Evolutionary conservation across 257 asterid species (phyloP), one percentile per base, ranked within the genome.

Genomic region (Lycium ferocissimum): DNA sequence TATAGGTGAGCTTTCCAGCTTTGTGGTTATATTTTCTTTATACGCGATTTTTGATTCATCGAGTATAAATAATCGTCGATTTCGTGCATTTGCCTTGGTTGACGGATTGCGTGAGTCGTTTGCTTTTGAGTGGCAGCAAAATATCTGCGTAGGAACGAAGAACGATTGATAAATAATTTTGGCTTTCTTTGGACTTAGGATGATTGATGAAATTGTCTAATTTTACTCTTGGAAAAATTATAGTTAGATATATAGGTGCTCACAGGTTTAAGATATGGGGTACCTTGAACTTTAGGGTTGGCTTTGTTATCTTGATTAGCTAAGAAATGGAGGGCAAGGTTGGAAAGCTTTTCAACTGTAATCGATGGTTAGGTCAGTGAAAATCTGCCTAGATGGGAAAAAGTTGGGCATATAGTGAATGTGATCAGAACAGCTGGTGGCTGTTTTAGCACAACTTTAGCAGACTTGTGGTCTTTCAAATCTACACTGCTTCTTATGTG

Each of bases 371-470:
- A 26, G 22, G 9, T 63, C 22, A 6, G 71, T 63, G 71, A 20
- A 63, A 15, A 63, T 26, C 71, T 4, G 71, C 67, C 67, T 61
- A 8, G 67, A 61, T 61, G 67, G 67, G 67, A 61, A 61, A 8
- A 61, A 61, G 67, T 61, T n/a, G 67, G 35, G 65, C 33, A 7
- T 61, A 35, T 61, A 61, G 8, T n/a, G 13, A 8, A n/a, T n/a
- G 67, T 61, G 67, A 8, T n/a, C 67, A 18, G 33, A 61, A 61
- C 67, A 61, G 67, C 67, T 9, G 67, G 13, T 3, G 33, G 35
- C 35, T 61, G 67, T 61, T 61, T 61, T 61, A 61, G 67, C 67
- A 61, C 67, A 61, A 61, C 67, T n/a, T 61, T 61, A 61, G 35
- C 33, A 7, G 67, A 11, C 35, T n/a, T 61, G 35, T n/a, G 67